phyloP scores from a whole-genome alignment of 768 basidiomycete species.

The Rhodocollybia butyracea region DNA sequence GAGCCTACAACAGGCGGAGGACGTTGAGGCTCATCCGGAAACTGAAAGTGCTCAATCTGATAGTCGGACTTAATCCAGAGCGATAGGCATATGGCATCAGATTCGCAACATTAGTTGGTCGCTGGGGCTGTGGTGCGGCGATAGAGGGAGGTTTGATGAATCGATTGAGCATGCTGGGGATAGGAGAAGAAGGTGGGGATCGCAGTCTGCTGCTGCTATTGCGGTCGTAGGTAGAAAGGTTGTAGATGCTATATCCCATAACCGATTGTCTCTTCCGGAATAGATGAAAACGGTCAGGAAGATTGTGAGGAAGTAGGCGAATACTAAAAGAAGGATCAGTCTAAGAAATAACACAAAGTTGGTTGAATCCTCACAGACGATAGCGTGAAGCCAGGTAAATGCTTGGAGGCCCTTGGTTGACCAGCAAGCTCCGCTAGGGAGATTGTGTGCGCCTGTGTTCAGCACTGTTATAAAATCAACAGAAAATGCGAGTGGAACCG shows the following conservation, averaged over 20 bases:
- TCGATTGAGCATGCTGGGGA: slow-evolving; percentile 27
- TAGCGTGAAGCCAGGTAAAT: slow-evolving; percentile 54
- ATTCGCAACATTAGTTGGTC: slow-evolving; percentile 21
- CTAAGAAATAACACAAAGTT: not conserved
- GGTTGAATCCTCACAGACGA: slow-evolving; percentile 31
- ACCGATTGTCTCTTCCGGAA: slow-evolving; percentile 37
- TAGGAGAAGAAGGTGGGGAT: slow-evolving; percentile 29
- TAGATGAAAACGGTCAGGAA: slow-evolving; percentile 40
- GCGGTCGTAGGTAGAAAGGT: slow-evolving; percentile 33
- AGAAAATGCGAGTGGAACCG: slow-evolving; percentile 2
- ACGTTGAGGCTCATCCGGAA: slow-evolving; percentile 21
- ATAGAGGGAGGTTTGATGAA: slow-evolving; percentile 37
- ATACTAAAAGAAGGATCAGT: slow-evolving; percentile 34
- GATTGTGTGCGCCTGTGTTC: slow-evolving; percentile 4
- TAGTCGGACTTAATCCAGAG: slow-evolving; percentile 39
- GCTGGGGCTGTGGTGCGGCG: slow-evolving; percentile 42
- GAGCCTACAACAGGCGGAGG: not conserved
- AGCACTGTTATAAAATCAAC: not conserved
- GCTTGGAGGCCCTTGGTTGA: slow-evolving; percentile 56
- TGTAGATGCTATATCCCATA: slow-evolving; percentile 53
- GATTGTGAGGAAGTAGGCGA: slow-evolving; percentile 54
- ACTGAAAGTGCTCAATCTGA: slow-evolving; percentile 45
- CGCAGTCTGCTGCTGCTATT: slow-evolving; percentile 20
- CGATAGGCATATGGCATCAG: slow-evolving; percentile 29
- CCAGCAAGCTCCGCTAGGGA: slow-evolving; percentile 33